Evolutionary conservation across 257 asterid species (phyloP), one percentile per base, ranked within the genome.

Genomic region (Solanum etuberosum): DNA sequence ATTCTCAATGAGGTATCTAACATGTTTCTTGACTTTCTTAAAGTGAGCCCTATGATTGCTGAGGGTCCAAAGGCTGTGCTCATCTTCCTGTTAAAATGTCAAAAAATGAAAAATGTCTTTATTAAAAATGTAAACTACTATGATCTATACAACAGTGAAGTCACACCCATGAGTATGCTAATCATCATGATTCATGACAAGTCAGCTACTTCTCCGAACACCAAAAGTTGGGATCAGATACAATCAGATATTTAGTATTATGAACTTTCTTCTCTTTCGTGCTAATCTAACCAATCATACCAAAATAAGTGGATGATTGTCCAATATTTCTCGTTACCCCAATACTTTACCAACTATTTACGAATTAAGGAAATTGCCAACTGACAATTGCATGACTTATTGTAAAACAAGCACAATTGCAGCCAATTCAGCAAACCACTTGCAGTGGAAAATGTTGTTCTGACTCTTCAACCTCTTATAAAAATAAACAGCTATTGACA

Each of bases 1-100:
- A 92, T 96, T 86, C 93, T 96, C 77, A 96, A 91, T 68, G 98
- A 96, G 98, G 99, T 93, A 78, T 67, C 40, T 51, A n/a, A 37
- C 35, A 7, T 32, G 38, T 48, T 86, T 16, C 87, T 43, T 9
- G 43, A 40, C 48, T 16, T 42, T 72, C 40, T 86, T 25, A 25
- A 42, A 31, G 85, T 48, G 67, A 48, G 43, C 42, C 29, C 20
- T 48, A 48, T 31, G 68, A 81, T 81, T 46, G 85, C 85, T 48
- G 85, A 46, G 82, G 82, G 31, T 73, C 82, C 81, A 25, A 73
- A 73, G 68, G 67, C 42, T 18, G 29, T 48, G 68, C 29, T 20
- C 5, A 5, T 48, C 85, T 48, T 20, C 68, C 67, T 48, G 85
- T 48, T 81, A 48, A 32, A 48, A 16, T 18, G 11, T 48, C 29